Conservation (phyloP, 805 yeast species). For the Hanseniaspora valbyensis region DNA sequence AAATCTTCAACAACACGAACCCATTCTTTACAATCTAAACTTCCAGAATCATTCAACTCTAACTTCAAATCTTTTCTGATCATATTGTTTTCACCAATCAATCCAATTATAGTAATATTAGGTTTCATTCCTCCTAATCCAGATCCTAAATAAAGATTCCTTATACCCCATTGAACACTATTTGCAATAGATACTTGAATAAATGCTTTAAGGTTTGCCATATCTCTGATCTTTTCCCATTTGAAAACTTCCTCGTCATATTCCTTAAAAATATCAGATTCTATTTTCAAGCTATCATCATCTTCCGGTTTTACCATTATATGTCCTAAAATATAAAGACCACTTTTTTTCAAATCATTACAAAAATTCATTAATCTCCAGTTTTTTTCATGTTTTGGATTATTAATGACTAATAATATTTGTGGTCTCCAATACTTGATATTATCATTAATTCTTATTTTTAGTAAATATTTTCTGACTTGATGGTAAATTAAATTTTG, state of each 20-base stretch:
- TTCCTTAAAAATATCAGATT: slow-evolving; percentile 50
- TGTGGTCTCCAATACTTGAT: slow-evolving; percentile 99
- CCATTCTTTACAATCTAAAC: slow-evolving; percentile 69
- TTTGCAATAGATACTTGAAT: slow-evolving; percentile 88
- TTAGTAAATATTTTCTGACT: slow-evolving; percentile 70
- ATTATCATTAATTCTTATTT: slow-evolving; percentile 77
- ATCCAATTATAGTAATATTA: slow-evolving; percentile 84
- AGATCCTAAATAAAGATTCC: slow-evolving; percentile 82
- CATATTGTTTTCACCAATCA: slow-evolving; percentile 23
- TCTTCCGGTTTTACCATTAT: slow-evolving; percentile 35
- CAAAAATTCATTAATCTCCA: slow-evolving; percentile 91
- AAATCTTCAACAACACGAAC: slow-evolving; percentile 86
- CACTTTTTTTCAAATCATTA: slow-evolving; percentile 91
- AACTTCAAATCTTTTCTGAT: slow-evolving; percentile 24
- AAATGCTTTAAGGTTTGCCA: slow-evolving; percentile 76
- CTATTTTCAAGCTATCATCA: slow-evolving; percentile 16
- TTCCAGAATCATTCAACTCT: slow-evolving; percentile 61
- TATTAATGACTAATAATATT: slow-evolving; percentile 73
- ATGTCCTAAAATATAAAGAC: slow-evolving; percentile 84
- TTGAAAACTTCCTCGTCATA: slow-evolving; percentile 67
- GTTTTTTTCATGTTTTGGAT: slow-evolving; percentile 60
- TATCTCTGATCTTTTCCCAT: slow-evolving; percentile 74
- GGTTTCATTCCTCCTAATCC: slow-evolving; percentile 99
- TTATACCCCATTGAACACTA: slow-evolving; percentile 82
- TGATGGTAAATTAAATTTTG: slow-evolving; percentile 93